phyloP scores from a whole-genome alignment of 2,329 filamentous ascomycete genomes.

The Nemania abortiva region DNA sequence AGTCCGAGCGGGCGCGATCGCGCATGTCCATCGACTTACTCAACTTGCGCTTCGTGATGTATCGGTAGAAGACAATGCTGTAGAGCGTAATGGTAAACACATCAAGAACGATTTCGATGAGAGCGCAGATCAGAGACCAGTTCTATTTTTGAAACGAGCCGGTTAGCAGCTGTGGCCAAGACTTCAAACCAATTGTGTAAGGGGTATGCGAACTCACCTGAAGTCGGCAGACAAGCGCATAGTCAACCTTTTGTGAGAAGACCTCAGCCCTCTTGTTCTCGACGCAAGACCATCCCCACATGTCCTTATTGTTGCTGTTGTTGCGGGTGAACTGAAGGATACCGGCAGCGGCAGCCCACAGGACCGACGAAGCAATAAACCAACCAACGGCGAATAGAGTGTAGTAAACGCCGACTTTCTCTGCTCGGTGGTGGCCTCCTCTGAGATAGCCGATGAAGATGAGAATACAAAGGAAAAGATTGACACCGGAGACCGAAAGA shows the following conservation, averaged over 20 bases:
- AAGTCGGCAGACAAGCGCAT: slow-evolving; percentile 90
- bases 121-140: slow-evolving; percentile 95
- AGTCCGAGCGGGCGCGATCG: slow-evolving; percentile 91
- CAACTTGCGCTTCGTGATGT: slow-evolving; percentile 95
- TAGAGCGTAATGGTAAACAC: slow-evolving; percentile 93
- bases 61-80: slow-evolving; percentile 94
- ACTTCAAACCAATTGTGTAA: slow-evolving; percentile 28
- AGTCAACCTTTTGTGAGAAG: slow-evolving; percentile 85
- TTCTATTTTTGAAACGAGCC: slow-evolving; percentile 66
- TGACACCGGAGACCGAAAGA: slow-evolving; percentile 82
- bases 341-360: slow-evolving; percentile 90
- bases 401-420: slow-evolving; percentile 96
- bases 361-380: slow-evolving; percentile 91
- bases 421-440: slow-evolving; percentile 87
- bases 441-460: slow-evolving; percentile 90
- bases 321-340: slow-evolving; percentile 83
- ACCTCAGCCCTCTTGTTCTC: slow-evolving; percentile 84
- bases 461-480: slow-evolving; percentile 80
- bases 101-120: slow-evolving; percentile 96
- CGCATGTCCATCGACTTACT: slow-evolving; percentile 97
- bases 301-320: slow-evolving; percentile 81
- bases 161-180: slow-evolving; percentile 45
- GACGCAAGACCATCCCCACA: slow-evolving; percentile 99
- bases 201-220: slow-evolving; percentile 65
- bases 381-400: slow-evolving; percentile 92